phyloP scores from a whole-genome alignment of 805 yeast species.

The Yamadazyma ubonensis region DNA sequence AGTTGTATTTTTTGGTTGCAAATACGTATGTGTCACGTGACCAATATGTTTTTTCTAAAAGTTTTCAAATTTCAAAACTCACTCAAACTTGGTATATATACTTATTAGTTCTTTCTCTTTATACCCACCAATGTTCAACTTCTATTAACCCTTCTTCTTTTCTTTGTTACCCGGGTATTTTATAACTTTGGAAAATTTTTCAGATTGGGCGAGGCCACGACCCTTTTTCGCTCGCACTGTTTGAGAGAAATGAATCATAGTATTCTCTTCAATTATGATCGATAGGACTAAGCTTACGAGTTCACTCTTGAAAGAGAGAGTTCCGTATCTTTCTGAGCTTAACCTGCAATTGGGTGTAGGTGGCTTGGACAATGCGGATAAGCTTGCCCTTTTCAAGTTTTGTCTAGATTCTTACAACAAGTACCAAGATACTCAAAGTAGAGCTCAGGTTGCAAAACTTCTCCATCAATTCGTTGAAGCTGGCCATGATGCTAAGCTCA shows the following conservation, averaged over 20 bases:
- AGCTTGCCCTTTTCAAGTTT: slow-evolving; percentile 21
- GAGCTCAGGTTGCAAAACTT: slow-evolving; percentile 39
- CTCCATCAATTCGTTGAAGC: slow-evolving; percentile 26
- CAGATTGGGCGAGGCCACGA: slow-evolving; percentile 3
- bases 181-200: slow-evolving; percentile 10
- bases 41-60: neutral
- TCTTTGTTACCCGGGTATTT: slow-evolving; percentile 2
- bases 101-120: neutral
- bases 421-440: slow-evolving; percentile 52
- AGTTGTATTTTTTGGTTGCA: neutral
- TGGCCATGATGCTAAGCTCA: slow-evolving; percentile 38
- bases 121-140: too few species aligned
- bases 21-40: neutral
- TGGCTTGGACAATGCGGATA: slow-evolving; percentile 13
- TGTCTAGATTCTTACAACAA: slow-evolving; percentile 49
- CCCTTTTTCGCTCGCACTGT: slow-evolving; percentile 1
- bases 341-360: slow-evolving; percentile 19
- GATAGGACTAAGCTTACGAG: slow-evolving; percentile 7
- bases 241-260: neutral
- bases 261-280: slow-evolving; percentile 5
- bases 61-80: too few species aligned
- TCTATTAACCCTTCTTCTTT: too few species aligned
- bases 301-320: slow-evolving; percentile 39
- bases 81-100: too few species aligned
- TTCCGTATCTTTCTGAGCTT: slow-evolving; percentile 27